Conservation (phyloP, 495 filamentous ascomycete genomes). For the Lepraria neglecta region DNA sequence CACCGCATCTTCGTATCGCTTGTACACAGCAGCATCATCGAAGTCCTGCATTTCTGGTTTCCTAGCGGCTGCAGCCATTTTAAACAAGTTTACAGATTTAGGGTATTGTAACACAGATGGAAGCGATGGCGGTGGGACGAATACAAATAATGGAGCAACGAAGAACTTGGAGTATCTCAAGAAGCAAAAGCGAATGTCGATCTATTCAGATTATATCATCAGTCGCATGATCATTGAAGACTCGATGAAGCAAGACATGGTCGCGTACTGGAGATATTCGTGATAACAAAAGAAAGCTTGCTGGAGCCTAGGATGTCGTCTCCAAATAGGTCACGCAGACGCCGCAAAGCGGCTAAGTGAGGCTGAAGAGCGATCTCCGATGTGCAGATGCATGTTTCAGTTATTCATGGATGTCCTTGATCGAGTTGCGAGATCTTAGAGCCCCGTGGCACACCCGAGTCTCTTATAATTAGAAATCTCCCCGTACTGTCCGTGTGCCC, state of each 20-base stretch:
- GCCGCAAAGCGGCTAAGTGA: conserved; percentile 12
- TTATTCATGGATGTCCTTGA: neutral
- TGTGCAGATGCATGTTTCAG: neutral
- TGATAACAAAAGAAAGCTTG: neutral
- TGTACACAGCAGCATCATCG: conserved; percentile 46
- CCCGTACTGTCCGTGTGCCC: neutral
- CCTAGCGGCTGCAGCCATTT: neutral
- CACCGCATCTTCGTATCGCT: conserved; percentile 34
- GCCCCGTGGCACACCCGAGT: neutral
- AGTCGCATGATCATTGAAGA: conserved; percentile 6
- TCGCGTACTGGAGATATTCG: conserved; percentile 4
- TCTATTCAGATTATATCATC: neutral
- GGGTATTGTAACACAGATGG: neutral
- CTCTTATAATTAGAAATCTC: neutral
- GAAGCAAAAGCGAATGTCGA: neutral
- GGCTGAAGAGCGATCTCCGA: conserved; percentile 10
- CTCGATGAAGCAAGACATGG: neutral
- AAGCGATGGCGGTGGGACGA: neutral
- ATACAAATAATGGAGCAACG: neutral
- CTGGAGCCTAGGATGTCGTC: conserved; percentile 5
- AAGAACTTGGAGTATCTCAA: neutral
- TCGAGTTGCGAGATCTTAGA: neutral
- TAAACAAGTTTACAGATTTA: neutral
- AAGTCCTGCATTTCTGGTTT: conserved; percentile 42
- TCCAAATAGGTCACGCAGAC: conserved; percentile 15